A percentile compares a stretch with the other conserved stretches of the same genome.
phyloP scores from a whole-genome alignment of 179 eudicot genomes.

The Patellifolia procumbens region DNA sequence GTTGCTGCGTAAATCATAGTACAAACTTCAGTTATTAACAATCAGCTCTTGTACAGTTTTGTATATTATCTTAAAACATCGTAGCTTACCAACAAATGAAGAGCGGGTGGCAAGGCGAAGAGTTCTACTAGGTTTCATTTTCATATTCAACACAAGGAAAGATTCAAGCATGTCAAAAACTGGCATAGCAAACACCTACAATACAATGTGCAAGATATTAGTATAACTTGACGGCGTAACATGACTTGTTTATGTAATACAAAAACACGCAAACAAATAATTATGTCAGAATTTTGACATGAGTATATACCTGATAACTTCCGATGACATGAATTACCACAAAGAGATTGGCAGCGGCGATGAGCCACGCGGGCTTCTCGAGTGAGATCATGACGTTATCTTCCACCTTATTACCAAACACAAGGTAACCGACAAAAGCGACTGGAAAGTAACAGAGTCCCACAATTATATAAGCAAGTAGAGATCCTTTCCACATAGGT shows the following conservation, averaged over 20 bases:
- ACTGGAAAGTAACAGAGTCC: conserved; percentile 56
- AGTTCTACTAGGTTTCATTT: conserved; percentile 25
- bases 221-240: not conserved
- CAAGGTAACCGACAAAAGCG: conserved; percentile 44
- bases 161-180: conserved; percentile 50
- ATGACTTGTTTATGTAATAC: no score
- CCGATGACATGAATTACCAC: conserved; percentile 58
- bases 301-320: conserved; percentile 39
- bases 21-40: not conserved
- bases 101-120: conserved; percentile 38
- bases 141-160: conserved; percentile 29
- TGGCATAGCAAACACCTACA: conserved; percentile 44
- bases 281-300: no score
- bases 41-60: no score
- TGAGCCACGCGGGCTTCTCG: conserved; percentile 44
- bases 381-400: conserved; percentile 47
- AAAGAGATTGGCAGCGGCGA: conserved; percentile 46
- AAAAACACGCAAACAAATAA: no score
- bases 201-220: no score
- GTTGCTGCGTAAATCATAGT: conserved; percentile 21
- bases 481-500: conserved; percentile 55
- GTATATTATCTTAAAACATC: not conserved
- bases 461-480: conserved; percentile 38
- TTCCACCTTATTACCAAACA: conserved; percentile 39
- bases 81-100: conserved; percentile 40